phyloP scores from a whole-genome alignment of 257 asterid species.

The Gardenia jasminoides region DNA sequence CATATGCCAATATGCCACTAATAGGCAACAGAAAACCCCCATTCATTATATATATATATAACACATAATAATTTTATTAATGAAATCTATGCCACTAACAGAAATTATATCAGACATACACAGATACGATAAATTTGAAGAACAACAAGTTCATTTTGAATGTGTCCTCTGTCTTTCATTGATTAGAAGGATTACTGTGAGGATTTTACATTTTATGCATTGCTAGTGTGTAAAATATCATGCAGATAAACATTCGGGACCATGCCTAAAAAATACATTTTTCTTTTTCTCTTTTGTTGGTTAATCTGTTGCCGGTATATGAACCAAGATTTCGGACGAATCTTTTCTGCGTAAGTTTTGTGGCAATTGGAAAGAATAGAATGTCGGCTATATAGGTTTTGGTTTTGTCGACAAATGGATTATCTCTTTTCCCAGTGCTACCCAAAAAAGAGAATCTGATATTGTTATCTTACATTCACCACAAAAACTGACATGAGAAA shows the following conservation, averaged over 20 bases:
- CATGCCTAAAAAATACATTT: not conserved
- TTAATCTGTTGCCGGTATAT: not conserved
- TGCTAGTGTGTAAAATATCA: not conserved
- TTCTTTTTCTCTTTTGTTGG: too few species aligned
- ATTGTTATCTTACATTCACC: not conserved
- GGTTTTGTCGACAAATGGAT: not conserved
- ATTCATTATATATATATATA: too few species aligned
- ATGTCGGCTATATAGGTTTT: not conserved
- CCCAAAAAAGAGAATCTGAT: not conserved
- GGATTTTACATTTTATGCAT: not conserved
- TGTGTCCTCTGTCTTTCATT: not conserved
- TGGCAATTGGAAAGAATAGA: not conserved
- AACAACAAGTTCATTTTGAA: too few species aligned
- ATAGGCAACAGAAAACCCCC: not conserved
- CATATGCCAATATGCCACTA: constrained; percentile 8
- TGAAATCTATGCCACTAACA: too few species aligned
- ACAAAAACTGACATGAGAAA: not conserved
- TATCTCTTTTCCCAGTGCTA: not conserved
- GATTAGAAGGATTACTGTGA: not conserved
- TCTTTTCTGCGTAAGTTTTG: not conserved
- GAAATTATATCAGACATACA: too few species aligned
- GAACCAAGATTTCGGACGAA: not conserved
- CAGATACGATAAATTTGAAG: too few species aligned
- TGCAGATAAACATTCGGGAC: too few species aligned
- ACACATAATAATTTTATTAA: too few species aligned